Percentiles rank a stretch among this genome's conserved stretches.
Conservation (phyloP, 1,139 yeast species). For the Debaryomyces subglobosus region DNA sequence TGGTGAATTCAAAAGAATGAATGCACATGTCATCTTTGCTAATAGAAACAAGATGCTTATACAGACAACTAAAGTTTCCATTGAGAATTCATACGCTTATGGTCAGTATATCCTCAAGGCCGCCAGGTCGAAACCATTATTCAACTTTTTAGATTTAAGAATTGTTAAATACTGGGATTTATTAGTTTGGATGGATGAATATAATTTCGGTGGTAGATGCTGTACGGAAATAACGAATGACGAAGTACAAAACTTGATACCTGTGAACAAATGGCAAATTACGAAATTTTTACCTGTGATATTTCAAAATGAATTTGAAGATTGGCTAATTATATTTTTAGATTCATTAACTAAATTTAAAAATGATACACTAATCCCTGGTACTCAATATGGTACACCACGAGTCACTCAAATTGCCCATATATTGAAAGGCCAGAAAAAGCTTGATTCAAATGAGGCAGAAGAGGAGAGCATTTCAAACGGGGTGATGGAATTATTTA, state of each 20-base stretch:
- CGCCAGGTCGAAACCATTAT: slow-evolving; percentile 78
- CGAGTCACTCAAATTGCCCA: slow-evolving; percentile 69
- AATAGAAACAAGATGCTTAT: slow-evolving; percentile 75
- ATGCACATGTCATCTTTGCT: slow-evolving; percentile 79
- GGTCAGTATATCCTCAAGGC: slow-evolving; percentile 87
- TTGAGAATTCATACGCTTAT: slow-evolving; percentile 89
- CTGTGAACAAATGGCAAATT: slow-evolving; percentile 80
- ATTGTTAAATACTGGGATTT: slow-evolving; percentile 88
- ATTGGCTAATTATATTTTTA: slow-evolving; percentile 79
- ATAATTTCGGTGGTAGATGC: slow-evolving; percentile 83
- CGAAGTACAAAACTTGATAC: slow-evolving; percentile 59
- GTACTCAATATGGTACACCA: slow-evolving; percentile 51
- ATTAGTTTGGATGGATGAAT: slow-evolving; percentile 92
- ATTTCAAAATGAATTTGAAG: slow-evolving; percentile 80
- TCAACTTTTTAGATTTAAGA: slow-evolving; percentile 75
- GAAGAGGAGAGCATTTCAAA: slow-evolving; percentile 37
- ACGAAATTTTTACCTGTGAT: slow-evolving; percentile 72
- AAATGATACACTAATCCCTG: slow-evolving; percentile 37
- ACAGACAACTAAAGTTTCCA: slow-evolving; percentile 74
- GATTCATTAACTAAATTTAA: slow-evolving; percentile 69
- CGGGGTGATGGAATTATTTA: slow-evolving; percentile 53
- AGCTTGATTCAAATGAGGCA: slow-evolving; percentile 32
- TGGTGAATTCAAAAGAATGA: slow-evolving; percentile 78
- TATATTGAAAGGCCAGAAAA: slow-evolving; percentile 48
- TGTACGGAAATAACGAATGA: slow-evolving; percentile 60